phyloP scores from a whole-genome alignment of 176 grass and related monocot species.

The Canna indica region DNA sequence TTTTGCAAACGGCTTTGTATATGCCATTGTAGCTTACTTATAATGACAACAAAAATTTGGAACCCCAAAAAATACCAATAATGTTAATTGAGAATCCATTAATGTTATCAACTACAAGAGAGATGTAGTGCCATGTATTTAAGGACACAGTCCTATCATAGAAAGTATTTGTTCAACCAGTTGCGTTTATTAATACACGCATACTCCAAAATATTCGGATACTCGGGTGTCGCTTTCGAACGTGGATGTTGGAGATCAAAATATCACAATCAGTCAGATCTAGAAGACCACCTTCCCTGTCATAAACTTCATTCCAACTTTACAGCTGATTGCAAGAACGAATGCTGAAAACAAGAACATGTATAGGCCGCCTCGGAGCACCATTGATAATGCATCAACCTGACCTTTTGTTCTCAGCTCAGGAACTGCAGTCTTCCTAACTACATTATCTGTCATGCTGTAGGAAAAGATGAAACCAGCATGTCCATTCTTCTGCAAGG shows the following conservation, averaged over 20 bases:
- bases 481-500: conserved; percentile 48
- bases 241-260: not conserved
- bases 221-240: not conserved
- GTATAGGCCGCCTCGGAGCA: conserved; percentile 53
- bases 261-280: not conserved
- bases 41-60: too few relatives aligned
- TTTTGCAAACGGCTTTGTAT: too few relatives aligned
- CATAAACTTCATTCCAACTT: conserved; percentile 61
- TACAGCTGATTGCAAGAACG: conserved; percentile 64
- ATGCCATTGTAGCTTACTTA: too few relatives aligned
- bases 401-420: conserved; percentile 30
- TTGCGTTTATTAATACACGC: too few relatives aligned
- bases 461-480: conserved; percentile 41
- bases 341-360: conserved; percentile 51
- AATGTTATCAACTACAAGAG: too few relatives aligned
- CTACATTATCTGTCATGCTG: conserved; percentile 16
- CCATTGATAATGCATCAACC: conserved; percentile 17
- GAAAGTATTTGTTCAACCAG: too few relatives aligned
- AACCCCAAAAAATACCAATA: too few relatives aligned
- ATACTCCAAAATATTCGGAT: not conserved
- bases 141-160: too few relatives aligned
- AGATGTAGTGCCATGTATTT: too few relatives aligned
- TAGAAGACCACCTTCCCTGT: conserved; percentile 27
- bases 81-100: too few relatives aligned
- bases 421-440: conserved; percentile 23